phyloP scores from a whole-genome alignment of 164 flowering plant species.

The Echeveria elegans region DNA sequence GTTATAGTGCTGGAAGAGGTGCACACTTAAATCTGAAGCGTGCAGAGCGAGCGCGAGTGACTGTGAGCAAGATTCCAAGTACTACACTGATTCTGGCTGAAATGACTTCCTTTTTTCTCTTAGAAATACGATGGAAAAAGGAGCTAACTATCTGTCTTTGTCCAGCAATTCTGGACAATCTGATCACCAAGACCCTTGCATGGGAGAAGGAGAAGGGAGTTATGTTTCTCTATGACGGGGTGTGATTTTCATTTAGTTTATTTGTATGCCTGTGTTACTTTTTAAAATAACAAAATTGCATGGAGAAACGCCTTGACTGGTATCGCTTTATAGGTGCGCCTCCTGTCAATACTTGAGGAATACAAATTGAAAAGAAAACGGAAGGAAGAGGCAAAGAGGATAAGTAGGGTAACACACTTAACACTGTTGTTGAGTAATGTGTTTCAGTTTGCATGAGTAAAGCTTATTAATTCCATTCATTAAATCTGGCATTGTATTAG shows the following conservation, averaged over 20 bases:
- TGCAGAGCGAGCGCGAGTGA: constrained; percentile 78
- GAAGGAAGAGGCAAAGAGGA: constrained; percentile 75
- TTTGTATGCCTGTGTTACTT: neutral
- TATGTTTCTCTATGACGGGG: constrained; percentile 79
- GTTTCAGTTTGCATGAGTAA: neutral
- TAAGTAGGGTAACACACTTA: constrained; percentile 45
- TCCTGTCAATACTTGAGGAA: constrained; percentile 68
- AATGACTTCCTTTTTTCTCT: neutral
- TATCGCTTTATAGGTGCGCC: constrained; percentile 38
- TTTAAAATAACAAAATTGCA: too few relatives aligned
- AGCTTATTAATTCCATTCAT: neutral
- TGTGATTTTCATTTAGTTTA: constrained; percentile 21
- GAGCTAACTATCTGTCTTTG: constrained; percentile 16
- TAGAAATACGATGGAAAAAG: neutral
- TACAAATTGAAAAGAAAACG: constrained; percentile 63
- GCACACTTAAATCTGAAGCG: constrained; percentile 79
- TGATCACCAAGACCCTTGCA: constrained; percentile 54
- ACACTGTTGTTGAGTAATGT: neutral
- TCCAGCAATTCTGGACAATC: constrained; percentile 73
- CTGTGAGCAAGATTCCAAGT: constrained; percentile 87
- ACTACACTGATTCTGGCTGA: constrained; percentile 3
- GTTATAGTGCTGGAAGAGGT: constrained; percentile 86
- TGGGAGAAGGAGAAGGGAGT: constrained; percentile 71
- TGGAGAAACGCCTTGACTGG: neutral
- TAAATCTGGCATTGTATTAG: neutral